A percentile compares a stretch with the other conserved stretches of the same genome.
Evolutionary conservation across 2,329 filamentous ascomycete genomes (phyloP).

Genomic region (Catunica adiposa): DNA sequence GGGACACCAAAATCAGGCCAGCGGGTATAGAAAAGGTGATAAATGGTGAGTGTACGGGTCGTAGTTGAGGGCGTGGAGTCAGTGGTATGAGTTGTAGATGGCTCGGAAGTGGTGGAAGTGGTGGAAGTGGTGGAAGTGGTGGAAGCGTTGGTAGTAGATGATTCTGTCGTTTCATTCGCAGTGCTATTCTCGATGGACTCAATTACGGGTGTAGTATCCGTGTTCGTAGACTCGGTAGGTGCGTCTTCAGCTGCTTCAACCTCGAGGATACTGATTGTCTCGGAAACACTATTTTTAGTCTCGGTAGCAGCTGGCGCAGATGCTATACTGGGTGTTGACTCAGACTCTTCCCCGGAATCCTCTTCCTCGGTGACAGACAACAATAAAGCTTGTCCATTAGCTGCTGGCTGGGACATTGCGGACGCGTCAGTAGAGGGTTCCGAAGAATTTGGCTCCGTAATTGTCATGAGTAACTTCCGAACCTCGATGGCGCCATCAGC

Average conservation of each 20-base stretch:
- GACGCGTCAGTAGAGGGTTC: neutral
- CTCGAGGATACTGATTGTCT: too few species aligned
- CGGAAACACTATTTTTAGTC: neutral
- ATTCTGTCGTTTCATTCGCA: too few species aligned
- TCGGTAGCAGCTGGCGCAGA: neutral
- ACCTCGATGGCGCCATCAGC: conserved; percentile 49
- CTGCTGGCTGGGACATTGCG: neutral
- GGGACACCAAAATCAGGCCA: conserved; percentile 90
- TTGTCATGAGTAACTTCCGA: conserved; percentile 49
- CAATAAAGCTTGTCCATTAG: neutral
- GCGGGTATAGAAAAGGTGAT: conserved; percentile 69
- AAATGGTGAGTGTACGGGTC: conserved; percentile 49
- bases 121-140: too few species aligned
- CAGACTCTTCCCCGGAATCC: neutral
- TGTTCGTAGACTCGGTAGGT: too few species aligned
- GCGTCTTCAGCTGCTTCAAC: too few species aligned
- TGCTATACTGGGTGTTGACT: too few species aligned
- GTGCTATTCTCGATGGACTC: neutral
- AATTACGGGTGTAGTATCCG: neutral
- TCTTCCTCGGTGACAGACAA: neutral
- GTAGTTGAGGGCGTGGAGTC: neutral
- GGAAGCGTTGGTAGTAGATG: too few species aligned
- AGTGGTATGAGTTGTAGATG: too few species aligned
- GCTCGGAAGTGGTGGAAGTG: too few species aligned
- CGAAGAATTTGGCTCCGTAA: conserved; percentile 23